Evolutionary conservation across 352 stramenopile species (phyloP).

Genomic region (Phytophthora foliorum): DNA sequence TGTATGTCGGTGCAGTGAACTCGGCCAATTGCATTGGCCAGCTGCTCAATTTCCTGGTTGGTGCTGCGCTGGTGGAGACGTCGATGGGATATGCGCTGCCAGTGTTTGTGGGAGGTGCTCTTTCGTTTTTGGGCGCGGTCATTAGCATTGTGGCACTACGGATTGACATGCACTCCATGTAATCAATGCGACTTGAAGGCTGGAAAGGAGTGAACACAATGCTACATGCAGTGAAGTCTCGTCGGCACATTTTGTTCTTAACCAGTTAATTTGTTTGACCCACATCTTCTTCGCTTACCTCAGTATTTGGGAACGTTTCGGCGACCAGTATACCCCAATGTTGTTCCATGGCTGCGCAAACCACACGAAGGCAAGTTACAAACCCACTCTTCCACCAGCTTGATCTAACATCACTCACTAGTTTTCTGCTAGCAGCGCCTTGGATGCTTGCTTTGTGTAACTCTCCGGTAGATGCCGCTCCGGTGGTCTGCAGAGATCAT

Average conservation of each 20-base stretch:
- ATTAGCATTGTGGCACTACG: constrained; percentile 66
- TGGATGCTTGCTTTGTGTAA: constrained; percentile 63
- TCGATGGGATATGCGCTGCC: constrained; percentile 69
- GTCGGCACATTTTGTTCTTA: constrained; percentile 13
- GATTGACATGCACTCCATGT: constrained; percentile 88
- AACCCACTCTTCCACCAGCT: too few species aligned
- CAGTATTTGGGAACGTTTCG: constrained; percentile 39
- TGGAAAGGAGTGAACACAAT: constrained; percentile 1
- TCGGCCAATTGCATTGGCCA: constrained; percentile 80
- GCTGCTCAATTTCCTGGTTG: constrained; percentile 76
- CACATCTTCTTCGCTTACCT: not conserved
- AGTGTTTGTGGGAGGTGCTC: constrained; percentile 70
- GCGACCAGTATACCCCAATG: constrained; percentile 57
- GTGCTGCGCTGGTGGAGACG: constrained; percentile 67
- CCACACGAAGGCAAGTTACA: not conserved
- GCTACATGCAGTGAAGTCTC: constrained; percentile 5
- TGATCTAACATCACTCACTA: constrained; percentile 55
- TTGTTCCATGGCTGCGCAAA: constrained; percentile 41
- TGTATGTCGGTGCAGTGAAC: constrained; percentile 82
- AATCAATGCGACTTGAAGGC: not conserved
- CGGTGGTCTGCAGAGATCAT: constrained; percentile 39
- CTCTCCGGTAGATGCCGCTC: constrained; percentile 61
- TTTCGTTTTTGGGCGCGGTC: constrained; percentile 73
- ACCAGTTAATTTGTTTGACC: constrained; percentile 7
- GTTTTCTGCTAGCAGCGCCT: constrained; percentile 74